Percentiles rank a stretch among this genome's conserved stretches.
These are phyloP conservation scores for Aphanomyces astaci DNA, from an alignment of 352 stramenopile genomes.

Conservation along the genomic window DNA sequence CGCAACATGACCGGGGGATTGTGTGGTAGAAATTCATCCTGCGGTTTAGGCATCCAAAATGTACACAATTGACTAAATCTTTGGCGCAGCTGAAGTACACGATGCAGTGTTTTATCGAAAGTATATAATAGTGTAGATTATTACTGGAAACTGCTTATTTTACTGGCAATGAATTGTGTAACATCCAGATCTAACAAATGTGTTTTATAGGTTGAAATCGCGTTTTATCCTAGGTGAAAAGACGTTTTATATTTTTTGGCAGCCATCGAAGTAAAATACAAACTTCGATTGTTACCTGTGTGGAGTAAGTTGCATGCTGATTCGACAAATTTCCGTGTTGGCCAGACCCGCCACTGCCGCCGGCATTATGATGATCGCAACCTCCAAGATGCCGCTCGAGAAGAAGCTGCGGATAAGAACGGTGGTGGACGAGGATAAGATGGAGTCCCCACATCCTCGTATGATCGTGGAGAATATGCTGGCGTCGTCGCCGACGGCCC, in stretches of 20 bases:
- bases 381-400: neutral
- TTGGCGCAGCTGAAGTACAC: no score
- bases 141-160: no score
- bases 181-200: neutral
- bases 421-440: neutral
- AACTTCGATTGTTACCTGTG: slow-evolving; percentile 7
- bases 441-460: neutral
- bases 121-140: no score
- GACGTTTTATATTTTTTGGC: neutral
- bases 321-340: neutral
- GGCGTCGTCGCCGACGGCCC: neutral
- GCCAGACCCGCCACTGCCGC: neutral
- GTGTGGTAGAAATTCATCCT: no score
- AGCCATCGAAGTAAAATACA: neutral
- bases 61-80: no score
- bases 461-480: slow-evolving; percentile 23
- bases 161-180: neutral
- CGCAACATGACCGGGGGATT: no score
- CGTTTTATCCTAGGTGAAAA: neutral
- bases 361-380: neutral
- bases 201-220: no score
- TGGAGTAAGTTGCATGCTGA: neutral
- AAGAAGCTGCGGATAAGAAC: slow-evolving; percentile 17
- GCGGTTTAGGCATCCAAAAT: no score
- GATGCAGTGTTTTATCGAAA: no score